These are phyloP conservation scores for Coemansia sp. DNA, from an alignment of 192 early-diverging fungal genomes.

Conservation along the genomic window DNA sequence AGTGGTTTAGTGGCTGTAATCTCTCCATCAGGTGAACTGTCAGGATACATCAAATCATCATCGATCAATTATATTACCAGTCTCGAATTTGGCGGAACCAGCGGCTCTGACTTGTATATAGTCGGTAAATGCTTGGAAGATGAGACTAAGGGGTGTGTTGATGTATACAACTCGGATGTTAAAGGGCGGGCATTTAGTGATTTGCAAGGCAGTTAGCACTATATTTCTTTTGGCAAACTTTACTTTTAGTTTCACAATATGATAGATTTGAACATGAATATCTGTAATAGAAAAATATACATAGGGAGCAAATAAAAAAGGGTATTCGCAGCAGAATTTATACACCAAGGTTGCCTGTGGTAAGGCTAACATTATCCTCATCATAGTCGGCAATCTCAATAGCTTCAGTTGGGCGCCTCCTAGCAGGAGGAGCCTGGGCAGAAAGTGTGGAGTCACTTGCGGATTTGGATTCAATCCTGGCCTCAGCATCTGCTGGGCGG, in stretches of 20 bases:
- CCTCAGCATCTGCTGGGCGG: conserved; percentile 1
- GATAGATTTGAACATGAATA: background rate
- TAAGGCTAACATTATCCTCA: conserved; percentile 21
- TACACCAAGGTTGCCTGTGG: conserved; percentile 29
- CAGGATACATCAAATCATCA: conserved; percentile 27
- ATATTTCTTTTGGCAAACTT: background rate
- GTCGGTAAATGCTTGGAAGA: conserved; percentile 55
- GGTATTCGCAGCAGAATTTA: background rate
- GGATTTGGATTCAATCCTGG: background rate
- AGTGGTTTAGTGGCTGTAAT: conserved; percentile 54
- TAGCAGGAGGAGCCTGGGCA: conserved; percentile 4
- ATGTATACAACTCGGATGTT: conserved; percentile 13
- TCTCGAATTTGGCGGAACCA: conserved; percentile 55
- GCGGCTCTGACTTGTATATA: conserved; percentile 49
- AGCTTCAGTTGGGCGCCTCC: background rate
- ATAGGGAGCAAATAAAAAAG: background rate
- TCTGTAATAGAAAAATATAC: conserved; percentile 9
- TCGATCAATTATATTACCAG: conserved; percentile 37
- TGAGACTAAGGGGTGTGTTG: conserved; percentile 51
- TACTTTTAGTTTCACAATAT: background rate
- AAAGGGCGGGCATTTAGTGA: conserved; percentile 27
- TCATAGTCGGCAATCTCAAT: conserved; percentile 25
- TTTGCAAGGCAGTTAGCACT: background rate
- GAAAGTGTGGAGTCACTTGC: conserved; percentile 18
- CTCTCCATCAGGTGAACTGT: conserved; percentile 36